A percentile compares a stretch with the other conserved stretches of the same genome.
Evolutionary conservation across 2,329 filamentous ascomycete genomes (phyloP).

Genomic region (Metarhizium brunneum): DNA sequence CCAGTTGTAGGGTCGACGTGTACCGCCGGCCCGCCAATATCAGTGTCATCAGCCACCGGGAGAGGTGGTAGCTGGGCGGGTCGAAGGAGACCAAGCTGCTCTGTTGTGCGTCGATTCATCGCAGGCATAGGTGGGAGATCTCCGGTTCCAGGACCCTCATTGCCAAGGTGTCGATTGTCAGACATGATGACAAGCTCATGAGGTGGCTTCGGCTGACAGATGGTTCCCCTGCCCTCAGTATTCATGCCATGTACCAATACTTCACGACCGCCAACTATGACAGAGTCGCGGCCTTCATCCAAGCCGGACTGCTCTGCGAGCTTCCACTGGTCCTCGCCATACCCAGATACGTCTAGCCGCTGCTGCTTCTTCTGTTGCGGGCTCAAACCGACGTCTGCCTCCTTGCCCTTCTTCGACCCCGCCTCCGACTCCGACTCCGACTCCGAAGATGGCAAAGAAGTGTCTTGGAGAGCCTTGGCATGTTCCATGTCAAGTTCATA

Average conservation of each 20-base stretch:
- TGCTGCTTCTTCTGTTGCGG: conserved; percentile 43
- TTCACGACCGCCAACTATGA: conserved; percentile 59
- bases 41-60: conserved; percentile 65
- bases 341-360: conserved; percentile 67
- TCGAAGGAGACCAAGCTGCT: conserved; percentile 58
- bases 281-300: conserved; percentile 60
- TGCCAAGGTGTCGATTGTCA: conserved; percentile 23
- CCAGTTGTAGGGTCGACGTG: conserved; percentile 41
- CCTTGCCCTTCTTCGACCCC: conserved; percentile 1
- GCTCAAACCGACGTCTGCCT: background rate
- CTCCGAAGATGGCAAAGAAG: conserved; percentile 7
- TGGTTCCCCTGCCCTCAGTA: conserved; percentile 53
- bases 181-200: conserved; percentile 15
- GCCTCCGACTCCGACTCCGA: background rate
- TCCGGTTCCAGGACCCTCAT: conserved; percentile 30
- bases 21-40: conserved; percentile 68
- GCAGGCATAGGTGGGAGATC: conserved; percentile 49
- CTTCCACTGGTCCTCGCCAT: conserved; percentile 68
- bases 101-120: conserved; percentile 49
- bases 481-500: conserved; percentile 42
- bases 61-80: conserved; percentile 62
- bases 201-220: conserved; percentile 32
- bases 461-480: conserved; percentile 40
- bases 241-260: conserved; percentile 57
- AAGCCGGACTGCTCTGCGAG: conserved; percentile 50